These are phyloP conservation scores for Globisporangium heterothallicum DNA, from an alignment of 352 stramenopile genomes.

Conservation along the genomic window DNA sequence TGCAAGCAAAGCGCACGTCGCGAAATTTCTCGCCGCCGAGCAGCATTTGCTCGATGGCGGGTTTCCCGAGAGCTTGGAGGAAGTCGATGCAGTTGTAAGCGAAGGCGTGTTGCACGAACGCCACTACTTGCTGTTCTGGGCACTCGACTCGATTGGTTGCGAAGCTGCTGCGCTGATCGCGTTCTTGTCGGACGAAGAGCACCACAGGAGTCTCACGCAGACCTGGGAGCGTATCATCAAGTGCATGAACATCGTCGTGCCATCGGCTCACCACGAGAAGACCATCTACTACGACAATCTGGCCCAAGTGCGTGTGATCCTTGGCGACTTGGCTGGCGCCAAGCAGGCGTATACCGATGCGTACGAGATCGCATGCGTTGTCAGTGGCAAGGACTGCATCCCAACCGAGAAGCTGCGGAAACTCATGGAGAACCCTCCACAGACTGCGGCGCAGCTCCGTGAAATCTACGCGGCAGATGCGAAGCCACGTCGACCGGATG, in stretches of 20 bases:
- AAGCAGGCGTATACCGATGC: constrained; percentile 48
- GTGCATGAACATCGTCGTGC: constrained; percentile 68
- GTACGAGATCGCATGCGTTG: constrained; percentile 51
- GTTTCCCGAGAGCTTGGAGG: constrained; percentile 54
- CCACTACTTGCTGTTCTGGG: constrained; percentile 79
- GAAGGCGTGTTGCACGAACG: constrained; percentile 47
- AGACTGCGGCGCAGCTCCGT: constrained; percentile 52
- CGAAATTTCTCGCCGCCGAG: constrained; percentile 38
- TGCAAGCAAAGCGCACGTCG: constrained; percentile 25
- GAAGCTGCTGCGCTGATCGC: constrained; percentile 34
- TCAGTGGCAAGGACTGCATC: constrained; percentile 53
- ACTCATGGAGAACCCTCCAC: constrained; percentile 58
- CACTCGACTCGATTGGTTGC: constrained; percentile 63
- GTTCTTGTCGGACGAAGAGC: constrained; percentile 27
- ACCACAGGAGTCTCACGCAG: constrained; percentile 33
- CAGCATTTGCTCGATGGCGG: constrained; percentile 48
- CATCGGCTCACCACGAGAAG: constrained; percentile 68
- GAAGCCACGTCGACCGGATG: constrained; percentile 23
- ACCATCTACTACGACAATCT: constrained; percentile 85
- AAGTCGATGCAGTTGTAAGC: constrained; percentile 44
- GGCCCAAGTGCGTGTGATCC: constrained; percentile 61
- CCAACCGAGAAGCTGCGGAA: constrained; percentile 56
- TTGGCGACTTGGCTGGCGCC: constrained; percentile 45
- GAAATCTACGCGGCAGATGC: constrained; percentile 48
- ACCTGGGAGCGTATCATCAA: constrained; percentile 66